Base-by-base conservation (phyloP, 2,329 filamentous ascomycete genomes). In the Penicillium sp. region DNA sequence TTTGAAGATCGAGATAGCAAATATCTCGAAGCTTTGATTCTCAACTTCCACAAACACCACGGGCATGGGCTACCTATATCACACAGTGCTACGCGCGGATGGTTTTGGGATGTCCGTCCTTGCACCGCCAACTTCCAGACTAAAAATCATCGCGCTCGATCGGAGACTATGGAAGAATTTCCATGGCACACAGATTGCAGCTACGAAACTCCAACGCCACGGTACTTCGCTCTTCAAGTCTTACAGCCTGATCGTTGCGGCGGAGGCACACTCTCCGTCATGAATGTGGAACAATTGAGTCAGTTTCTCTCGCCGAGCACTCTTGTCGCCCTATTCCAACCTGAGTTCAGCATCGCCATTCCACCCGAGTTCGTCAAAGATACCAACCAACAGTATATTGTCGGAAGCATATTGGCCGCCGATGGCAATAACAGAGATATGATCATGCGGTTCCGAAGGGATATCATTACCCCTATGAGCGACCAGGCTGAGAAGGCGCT, bases 41-140 rank as follows among this genome's bases (percentile, higher is more conserved):
- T 55, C 2, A 70, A 67, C 21, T 71, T 79, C 1, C 64, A 78
- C 54, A 48, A 59, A 7, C 7, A 67, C 7, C 70, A 75, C 29
- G 64, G 66, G 0, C 77, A 79, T 47, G 62, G 61, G 2, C 67
- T 79, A 0, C 77, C 77, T 3, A 77, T 78, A n/a, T 58, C 71
- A 0, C 77, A 79, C 59, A 78, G 75, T 54, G 75, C 76, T 1
- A 68, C 62, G 0, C 67, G 71, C 2, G 77, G 77, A 3, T 79
- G 75, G 77, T 78, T 79, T 55, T 79, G 77, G 77, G 77, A 79
- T 53, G 69, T 78, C 5, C 72, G 72, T 1, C 77, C 74, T 31
- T 8, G 29, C 29, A 31, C 4, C 25, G 7, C 25, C 25, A 26
- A 26, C 25, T 26, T 26, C 25, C 25, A 26, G 25, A 26, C 25